Evolutionary conservation across 768 basidiomycete species (phyloP), one percentile per base, ranked within the genome.

Genomic region (Hemileccinum rubropunctum): DNA sequence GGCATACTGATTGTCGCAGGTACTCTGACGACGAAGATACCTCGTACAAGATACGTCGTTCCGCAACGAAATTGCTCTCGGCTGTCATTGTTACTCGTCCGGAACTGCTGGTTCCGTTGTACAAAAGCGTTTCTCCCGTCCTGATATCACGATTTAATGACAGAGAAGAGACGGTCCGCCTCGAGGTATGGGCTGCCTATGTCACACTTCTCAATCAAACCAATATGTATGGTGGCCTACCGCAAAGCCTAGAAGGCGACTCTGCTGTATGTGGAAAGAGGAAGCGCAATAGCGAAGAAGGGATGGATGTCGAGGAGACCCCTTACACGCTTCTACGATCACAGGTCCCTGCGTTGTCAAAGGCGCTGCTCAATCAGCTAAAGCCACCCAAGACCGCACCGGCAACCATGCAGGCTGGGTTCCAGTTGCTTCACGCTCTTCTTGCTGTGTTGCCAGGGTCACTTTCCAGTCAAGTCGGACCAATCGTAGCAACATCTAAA

Each of bases 1-100:
- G 28, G 3, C 9, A 21, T 55, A 45, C 13, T 42, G 38, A 54
- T 39, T 12, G 27, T 21, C 33, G 23, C 56, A 95, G 91, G 55
- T 98, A 97, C 67, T 93, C 92, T 6, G 97, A 99, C 59, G 97
- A 99, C 50, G 97, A 98, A 67, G 97, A 99, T 63, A 91, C 89
- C 11, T 98, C 95, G 0, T 98, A 97, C 80, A 98, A 98, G 69
- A 91, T 97, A 50, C 87, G 97, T 56, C 84, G 97, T 39, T 86
- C 91, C 7, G 87, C 97, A 7, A 92, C 94, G 15, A 98, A 98
- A 66, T 75, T 98, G 4, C 77, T 98, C 14, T 74, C 85, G 26
- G 88, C 90, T 6, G 74, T 97, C 42, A 85, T 98, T 50, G 83
- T 81, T 12, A 98, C 95, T 1, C 89, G 94, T 21, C 91, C 94